Evolutionary conservation across 306 rosid genomes (phyloP).

Genomic region (Vigna angularis): DNA sequence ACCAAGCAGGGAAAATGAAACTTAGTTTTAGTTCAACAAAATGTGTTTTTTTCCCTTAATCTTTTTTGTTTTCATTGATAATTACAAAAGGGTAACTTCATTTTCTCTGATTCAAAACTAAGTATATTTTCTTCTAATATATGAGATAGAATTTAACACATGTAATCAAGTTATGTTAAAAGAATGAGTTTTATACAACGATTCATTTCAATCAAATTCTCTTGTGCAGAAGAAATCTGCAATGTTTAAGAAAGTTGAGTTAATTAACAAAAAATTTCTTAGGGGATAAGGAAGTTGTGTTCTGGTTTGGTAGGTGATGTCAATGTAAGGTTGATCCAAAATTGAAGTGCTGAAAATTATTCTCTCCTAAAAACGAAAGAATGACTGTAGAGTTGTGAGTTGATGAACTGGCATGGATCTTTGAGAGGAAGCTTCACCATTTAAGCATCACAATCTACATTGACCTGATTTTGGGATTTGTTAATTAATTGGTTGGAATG

Average conservation of each 20-base stretch:
- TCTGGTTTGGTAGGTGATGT: slow-evolving; percentile 18
- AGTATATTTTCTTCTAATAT: not conserved
- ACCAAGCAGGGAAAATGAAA: slow-evolving; percentile 35
- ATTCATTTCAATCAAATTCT: too few species aligned
- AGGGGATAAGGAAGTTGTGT: slow-evolving; percentile 12
- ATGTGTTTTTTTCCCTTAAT: not conserved
- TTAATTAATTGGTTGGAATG: slow-evolving; percentile 57
- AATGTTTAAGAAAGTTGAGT: not conserved
- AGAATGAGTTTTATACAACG: not conserved
- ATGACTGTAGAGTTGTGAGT: slow-evolving; percentile 29
- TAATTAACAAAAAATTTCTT: not conserved
- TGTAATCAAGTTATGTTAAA: too few species aligned
- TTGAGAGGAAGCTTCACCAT: slow-evolving; percentile 45
- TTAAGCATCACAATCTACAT: slow-evolving; percentile 38
- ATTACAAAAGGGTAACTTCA: not conserved
- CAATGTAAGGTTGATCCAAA: slow-evolving; percentile 26
- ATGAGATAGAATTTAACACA: too few species aligned
- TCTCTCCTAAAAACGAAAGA: slow-evolving; percentile 38
- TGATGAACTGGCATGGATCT: slow-evolving; percentile 42
- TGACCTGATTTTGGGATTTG: slow-evolving; percentile 46
- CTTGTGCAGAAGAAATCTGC: not conserved
- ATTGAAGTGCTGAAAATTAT: slow-evolving; percentile 26
- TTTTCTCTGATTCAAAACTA: slow-evolving; percentile 21
- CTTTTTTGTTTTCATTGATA: not conserved
- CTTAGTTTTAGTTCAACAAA: slow-evolving; percentile 16